phyloP scores from a whole-genome alignment of 2,329 filamentous ascomycete species.

The Trichoderma sp. region DNA sequence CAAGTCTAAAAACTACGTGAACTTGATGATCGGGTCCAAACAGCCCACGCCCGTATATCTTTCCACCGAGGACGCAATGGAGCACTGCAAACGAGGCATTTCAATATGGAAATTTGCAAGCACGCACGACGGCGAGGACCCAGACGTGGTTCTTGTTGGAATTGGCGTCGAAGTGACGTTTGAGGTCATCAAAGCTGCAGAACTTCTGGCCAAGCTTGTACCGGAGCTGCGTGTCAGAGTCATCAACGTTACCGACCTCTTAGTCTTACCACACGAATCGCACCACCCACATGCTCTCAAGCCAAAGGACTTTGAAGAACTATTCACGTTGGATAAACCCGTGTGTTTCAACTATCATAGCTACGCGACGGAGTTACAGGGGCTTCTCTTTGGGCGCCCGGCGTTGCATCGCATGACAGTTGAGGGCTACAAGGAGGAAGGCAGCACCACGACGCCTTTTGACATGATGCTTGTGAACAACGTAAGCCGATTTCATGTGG shows the following conservation, averaged over 20 bases:
- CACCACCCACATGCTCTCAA: slow-evolving; percentile 59
- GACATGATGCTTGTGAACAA: slow-evolving; percentile 58
- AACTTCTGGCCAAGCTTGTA: slow-evolving; percentile 48
- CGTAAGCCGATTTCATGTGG: slow-evolving; percentile 55
- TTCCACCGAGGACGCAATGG: slow-evolving; percentile 56
- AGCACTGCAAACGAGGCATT: slow-evolving; percentile 58
- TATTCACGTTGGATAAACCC: slow-evolving; percentile 56
- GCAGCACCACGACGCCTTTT: slow-evolving; percentile 65
- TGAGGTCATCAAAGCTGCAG: slow-evolving; percentile 61
- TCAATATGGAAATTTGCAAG: slow-evolving; percentile 62
- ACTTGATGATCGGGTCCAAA: slow-evolving; percentile 67
- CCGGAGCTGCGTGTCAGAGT: slow-evolving; percentile 58
- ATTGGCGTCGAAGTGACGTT: slow-evolving; percentile 57
- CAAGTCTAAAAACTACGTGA: slow-evolving; percentile 61
- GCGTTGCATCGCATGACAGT: slow-evolving; percentile 53
- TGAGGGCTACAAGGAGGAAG: slow-evolving; percentile 62
- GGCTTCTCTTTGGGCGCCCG: slow-evolving; percentile 58
- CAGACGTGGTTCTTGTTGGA: slow-evolving; percentile 62
- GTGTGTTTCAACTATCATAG: slow-evolving; percentile 69
- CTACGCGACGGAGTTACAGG: slow-evolving; percentile 59
- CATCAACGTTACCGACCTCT: slow-evolving; percentile 57
- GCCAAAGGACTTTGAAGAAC: slow-evolving; percentile 48
- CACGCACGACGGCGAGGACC: slow-evolving; percentile 52
- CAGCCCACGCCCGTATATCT: slow-evolving; percentile 63
- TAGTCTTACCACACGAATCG: slow-evolving; percentile 57